Conservation (phyloP, 2,329 filamentous ascomycete species). For the Dactylonectria macrodidyma region DNA sequence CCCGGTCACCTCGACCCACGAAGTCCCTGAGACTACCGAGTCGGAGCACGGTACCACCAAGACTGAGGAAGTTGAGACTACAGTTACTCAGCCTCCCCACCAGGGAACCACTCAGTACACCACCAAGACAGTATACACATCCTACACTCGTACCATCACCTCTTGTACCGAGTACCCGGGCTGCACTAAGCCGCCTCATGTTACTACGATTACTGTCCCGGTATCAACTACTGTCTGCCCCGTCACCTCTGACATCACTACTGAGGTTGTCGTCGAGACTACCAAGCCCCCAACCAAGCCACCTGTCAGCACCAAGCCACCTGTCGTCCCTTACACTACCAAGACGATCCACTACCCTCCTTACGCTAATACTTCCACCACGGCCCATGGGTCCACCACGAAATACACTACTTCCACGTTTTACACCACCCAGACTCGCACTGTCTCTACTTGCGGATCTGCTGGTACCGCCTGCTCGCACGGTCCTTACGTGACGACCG, state of each 20-base stretch:
- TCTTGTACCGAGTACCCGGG: constrained; percentile 36
- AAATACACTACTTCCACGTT: constrained; percentile 36
- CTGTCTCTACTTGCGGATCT: constrained; percentile 44
- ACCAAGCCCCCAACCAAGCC: neutral
- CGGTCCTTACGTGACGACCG: constrained; percentile 43
- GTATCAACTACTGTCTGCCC: neutral
- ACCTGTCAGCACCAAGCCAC: neutral
- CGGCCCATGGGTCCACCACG: constrained; percentile 32
- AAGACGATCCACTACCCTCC: constrained; percentile 9
- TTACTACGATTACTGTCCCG: constrained; percentile 1
- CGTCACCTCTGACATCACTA: neutral
- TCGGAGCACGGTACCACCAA: neutral
- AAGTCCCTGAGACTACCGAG: constrained; percentile 6
- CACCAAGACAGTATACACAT: constrained; percentile 53
- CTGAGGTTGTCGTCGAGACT: neutral
- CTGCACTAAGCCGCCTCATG: neutral
- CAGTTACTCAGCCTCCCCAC: neutral
- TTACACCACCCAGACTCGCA: constrained; percentile 41
- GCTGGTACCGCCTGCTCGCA: constrained; percentile 23
- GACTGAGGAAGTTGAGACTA: neutral
- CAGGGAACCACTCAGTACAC: constrained; percentile 38
- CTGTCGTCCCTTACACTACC: constrained; percentile 13
- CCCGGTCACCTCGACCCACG: constrained; percentile 35
- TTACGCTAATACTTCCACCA: constrained; percentile 17
- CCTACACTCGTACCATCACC: constrained; percentile 47